These are phyloP conservation scores for Sporothrix schenckii DNA, from an alignment of 2,329 filamentous ascomycete genomes.

Conservation along the genomic window DNA sequence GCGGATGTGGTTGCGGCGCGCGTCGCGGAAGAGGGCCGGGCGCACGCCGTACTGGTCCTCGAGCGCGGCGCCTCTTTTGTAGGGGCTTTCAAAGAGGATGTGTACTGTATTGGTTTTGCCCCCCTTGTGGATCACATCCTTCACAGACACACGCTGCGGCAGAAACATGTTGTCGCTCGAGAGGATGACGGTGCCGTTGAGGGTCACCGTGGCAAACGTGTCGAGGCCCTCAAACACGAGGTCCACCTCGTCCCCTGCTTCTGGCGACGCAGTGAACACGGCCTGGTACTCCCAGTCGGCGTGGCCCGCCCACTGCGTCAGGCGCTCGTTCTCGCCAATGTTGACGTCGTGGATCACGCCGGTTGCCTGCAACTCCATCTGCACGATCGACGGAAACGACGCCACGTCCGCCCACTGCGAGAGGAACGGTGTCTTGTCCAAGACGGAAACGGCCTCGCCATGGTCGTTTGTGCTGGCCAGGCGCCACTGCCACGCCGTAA, in stretches of 20 bases:
- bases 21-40: constrained; percentile 66
- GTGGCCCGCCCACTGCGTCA: constrained; percentile 76
- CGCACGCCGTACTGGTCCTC: constrained; percentile 60
- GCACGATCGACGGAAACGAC: constrained; percentile 69
- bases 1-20: constrained; percentile 60
- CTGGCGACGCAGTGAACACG: constrained; percentile 56
- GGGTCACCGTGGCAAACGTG: constrained; percentile 66
- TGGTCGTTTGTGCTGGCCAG: constrained; percentile 20
- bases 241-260: neutral
- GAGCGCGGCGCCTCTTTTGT: constrained; percentile 62
- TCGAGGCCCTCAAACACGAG: constrained; percentile 78
- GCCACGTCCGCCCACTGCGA: constrained; percentile 57
- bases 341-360: constrained; percentile 70
- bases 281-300: constrained; percentile 71
- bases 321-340: constrained; percentile 72
- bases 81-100: constrained; percentile 68
- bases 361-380: constrained; percentile 66
- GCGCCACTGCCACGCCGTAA: constrained; percentile 23
- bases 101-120: constrained; percentile 60
- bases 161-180: constrained; percentile 80
- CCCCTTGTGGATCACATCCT: constrained; percentile 46
- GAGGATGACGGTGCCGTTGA: constrained; percentile 70
- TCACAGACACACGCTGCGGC: constrained; percentile 68
- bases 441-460: constrained; percentile 58
- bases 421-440: constrained; percentile 51